Evolutionary conservation across 2,329 filamentous ascomycete genomes (phyloP), one percentile per base, ranked within the genome.

Genomic region (Venturia nashicola): DNA sequence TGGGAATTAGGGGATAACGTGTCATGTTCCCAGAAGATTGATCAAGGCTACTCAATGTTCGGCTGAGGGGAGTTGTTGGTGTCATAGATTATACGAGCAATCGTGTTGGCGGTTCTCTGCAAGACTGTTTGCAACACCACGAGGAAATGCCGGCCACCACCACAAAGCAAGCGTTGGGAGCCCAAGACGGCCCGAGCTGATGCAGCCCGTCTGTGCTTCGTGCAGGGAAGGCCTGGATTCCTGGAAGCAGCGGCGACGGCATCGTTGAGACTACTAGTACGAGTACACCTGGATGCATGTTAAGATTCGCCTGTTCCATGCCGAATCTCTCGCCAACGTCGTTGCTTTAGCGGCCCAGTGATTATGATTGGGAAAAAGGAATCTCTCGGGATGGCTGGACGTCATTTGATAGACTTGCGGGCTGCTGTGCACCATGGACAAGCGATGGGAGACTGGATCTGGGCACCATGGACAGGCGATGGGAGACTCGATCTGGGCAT

Each of bases 261-360:
- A 12, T 54, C 7, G 2, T 12, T 54, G 23, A 23, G 43, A 20
- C 43, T 46, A 46, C 43, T 3, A 11, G 27, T 27, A 27, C 27
- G 5, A 5, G 42, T 43, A 51, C 46, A 51, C 23, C 46, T 51
- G 20, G 23, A 20, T 42, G 11, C 40, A 14, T 42, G 16, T 11
- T 14, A 20, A 46, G 43, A 46, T 51, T 51, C 46, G 46, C 23
- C 48, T 55, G 48, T 9, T 55, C 23, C 23, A 55, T 34, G 51
- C 51, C 51, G 51, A 36, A 57, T 36, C 51, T 57, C 51, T 57
- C 51, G 51, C 51, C 9, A 57, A 57, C 51, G 51, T 36, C 51
- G n/a, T 36, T 57, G 6, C 51, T 57, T 36, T 57, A 57, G 51
- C 51, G 51, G 2, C 51, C 51, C 51, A 57, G 32, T n/a, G 51